Conservation (phyloP, 2,329 filamentous ascomycete species). For the Aureobasidium leucospermi region DNA sequence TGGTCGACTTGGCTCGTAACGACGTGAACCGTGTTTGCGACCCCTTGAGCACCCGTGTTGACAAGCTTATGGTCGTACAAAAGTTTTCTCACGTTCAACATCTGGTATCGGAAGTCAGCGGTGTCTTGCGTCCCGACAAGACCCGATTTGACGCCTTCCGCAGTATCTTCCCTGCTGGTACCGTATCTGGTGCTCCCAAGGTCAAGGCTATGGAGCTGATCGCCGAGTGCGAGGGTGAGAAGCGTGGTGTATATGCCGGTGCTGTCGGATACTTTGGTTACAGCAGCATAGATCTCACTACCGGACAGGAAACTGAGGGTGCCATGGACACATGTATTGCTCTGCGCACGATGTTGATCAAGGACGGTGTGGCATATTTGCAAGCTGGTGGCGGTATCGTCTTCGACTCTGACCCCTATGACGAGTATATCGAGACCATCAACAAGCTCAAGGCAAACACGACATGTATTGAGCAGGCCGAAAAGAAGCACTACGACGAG, state of each 20-base stretch:
- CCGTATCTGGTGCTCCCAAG: constrained; percentile 91
- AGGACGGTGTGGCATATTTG: constrained; percentile 84
- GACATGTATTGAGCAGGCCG: constrained; percentile 76
- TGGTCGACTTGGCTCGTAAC: constrained; percentile 92
- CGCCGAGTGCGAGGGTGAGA: constrained; percentile 86
- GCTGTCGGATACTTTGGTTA: constrained; percentile 97
- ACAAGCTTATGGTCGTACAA: constrained; percentile 89
- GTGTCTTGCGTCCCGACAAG: constrained; percentile 73
- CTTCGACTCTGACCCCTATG: constrained; percentile 82
- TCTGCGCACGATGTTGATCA: constrained; percentile 87
- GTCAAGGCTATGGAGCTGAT: constrained; percentile 96
- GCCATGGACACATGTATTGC: constrained; percentile 86
- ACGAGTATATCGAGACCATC: constrained; percentile 94
- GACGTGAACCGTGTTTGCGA: constrained; percentile 95
- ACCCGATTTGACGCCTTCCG: constrained; percentile 93
- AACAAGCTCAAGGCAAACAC: constrained; percentile 93
- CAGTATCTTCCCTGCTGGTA: constrained; percentile 90
- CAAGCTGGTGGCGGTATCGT: constrained; percentile 87
- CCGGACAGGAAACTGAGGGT: constrained; percentile 60
- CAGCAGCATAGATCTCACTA: constrained; percentile 54
- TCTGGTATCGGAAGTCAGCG: constrained; percentile 90
- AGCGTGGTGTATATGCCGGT: constrained; percentile 89
- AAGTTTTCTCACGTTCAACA: constrained; percentile 97
- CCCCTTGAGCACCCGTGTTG: constrained; percentile 79
- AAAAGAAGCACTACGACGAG: constrained; percentile 56